These are phyloP conservation scores for Globisporangium okanoganense DNA, from an alignment of 352 stramenopile genomes.

Conservation along the genomic window DNA sequence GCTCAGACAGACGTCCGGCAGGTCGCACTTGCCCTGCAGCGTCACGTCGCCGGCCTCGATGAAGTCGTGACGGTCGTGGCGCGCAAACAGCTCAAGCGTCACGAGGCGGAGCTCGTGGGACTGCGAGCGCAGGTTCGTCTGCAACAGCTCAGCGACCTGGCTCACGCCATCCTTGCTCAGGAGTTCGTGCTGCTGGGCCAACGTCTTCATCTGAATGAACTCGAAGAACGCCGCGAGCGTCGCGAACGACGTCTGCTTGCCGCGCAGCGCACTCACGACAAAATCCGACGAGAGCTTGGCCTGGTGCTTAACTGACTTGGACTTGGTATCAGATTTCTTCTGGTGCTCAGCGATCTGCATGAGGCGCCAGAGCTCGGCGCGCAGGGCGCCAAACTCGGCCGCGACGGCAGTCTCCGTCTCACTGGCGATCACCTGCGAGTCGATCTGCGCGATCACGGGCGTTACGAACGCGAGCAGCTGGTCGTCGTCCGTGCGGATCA, in stretches of 20 bases:
- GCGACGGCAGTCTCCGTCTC: not conserved
- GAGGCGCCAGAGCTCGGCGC: constrained; percentile 69
- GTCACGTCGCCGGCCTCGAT: constrained; percentile 34
- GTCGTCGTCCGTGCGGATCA: constrained; percentile 36
- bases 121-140: constrained; percentile 62
- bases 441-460: constrained; percentile 32
- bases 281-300: constrained; percentile 20
- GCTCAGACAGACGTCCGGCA: constrained; percentile 60
- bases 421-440: constrained; percentile 19
- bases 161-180: constrained; percentile 35
- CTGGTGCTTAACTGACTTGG: not conserved
- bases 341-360: constrained; percentile 49
- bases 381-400: constrained; percentile 25
- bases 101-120: constrained; percentile 64
- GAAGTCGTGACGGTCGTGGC: constrained; percentile 49
- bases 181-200: constrained; percentile 37
- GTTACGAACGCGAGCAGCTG: constrained; percentile 42
- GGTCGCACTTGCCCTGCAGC: constrained; percentile 58
- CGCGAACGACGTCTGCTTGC: constrained; percentile 47
- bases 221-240: constrained; percentile 60
- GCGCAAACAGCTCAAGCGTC: constrained; percentile 59
- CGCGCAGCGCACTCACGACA: constrained; percentile 31
- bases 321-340: constrained; percentile 2
- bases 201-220: constrained; percentile 58
- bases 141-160: constrained; percentile 33